phyloP scores from a whole-genome alignment of 2,329 filamentous ascomycete genomes.

The Dothistroma pini region DNA sequence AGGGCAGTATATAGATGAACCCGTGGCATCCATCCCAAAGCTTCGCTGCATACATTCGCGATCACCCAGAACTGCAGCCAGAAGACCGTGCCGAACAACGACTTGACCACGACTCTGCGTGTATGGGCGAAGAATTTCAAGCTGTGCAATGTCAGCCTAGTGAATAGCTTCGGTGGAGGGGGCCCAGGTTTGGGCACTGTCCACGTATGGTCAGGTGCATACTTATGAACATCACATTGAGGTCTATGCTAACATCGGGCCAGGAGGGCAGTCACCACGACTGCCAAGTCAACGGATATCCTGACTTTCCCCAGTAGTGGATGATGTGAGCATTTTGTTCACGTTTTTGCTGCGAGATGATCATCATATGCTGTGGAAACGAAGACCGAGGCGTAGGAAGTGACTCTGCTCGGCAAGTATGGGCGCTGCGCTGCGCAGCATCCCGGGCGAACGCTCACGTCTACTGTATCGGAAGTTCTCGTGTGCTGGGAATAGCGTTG shows the following conservation, averaged over 20 bases:
- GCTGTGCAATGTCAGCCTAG: conserved; percentile 61
- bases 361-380: background rate
- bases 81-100: conserved; percentile 50
- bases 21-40: too few relatives aligned
- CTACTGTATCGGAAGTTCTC: background rate
- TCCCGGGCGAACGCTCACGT: background rate
- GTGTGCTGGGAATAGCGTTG: background rate
- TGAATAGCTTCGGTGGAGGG: conserved; percentile 48
- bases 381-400: background rate
- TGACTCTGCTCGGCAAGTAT: background rate
- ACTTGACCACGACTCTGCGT: conserved; percentile 52
- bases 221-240: background rate
- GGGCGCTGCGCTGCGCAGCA: background rate
- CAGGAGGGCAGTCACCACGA: conserved; percentile 56
- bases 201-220: conserved; percentile 44
- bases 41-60: conserved; percentile 38
- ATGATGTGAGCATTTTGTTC: background rate
- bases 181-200: conserved; percentile 53
- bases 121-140: conserved; percentile 50
- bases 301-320: conserved; percentile 42
- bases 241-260: background rate
- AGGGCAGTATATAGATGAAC: background rate
- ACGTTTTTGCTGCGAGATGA: background rate
- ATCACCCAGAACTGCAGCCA: conserved; percentile 49
- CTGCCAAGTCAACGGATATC: conserved; percentile 50